A percentile compares a stretch with the other conserved stretches of the same genome.
phyloP scores from a whole-genome alignment of 1,284 basidiomycete species.

The Fereydounia khargensis region DNA sequence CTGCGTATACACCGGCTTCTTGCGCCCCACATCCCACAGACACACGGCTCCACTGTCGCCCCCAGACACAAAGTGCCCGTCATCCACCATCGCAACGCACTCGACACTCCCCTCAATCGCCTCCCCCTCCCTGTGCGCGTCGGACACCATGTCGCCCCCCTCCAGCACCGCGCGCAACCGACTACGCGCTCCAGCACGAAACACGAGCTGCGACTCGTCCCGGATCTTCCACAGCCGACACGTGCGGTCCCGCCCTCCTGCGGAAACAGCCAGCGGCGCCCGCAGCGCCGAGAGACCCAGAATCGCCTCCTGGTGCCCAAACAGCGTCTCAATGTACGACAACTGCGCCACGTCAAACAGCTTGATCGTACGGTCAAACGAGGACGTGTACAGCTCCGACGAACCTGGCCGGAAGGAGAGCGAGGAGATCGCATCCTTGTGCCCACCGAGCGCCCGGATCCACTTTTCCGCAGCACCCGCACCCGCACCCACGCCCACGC shows the following conservation, averaged over 20 bases:
- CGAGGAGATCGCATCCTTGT: conserved; percentile 61
- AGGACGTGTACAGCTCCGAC: conserved; percentile 71
- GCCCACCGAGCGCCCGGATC: conserved; percentile 68
- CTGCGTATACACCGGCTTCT: conserved; percentile 87
- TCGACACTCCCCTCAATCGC: conserved; percentile 84
- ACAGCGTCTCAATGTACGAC: conserved; percentile 92
- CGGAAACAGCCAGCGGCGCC: conserved; percentile 79
- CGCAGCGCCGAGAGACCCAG: conserved; percentile 75
- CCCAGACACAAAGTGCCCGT: conserved; percentile 84
- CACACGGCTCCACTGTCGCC: conserved; percentile 86
- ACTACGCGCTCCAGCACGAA: conserved; percentile 81
- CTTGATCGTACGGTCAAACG: conserved; percentile 87
- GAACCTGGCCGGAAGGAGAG: conserved; percentile 79
- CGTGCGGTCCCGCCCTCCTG: conserved; percentile 86
- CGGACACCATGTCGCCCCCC: conserved; percentile 65
- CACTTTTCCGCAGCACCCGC: conserved; percentile 59
- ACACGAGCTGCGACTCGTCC: conserved; percentile 93
- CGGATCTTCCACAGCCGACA: conserved; percentile 93
- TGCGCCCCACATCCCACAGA: conserved; percentile 89
- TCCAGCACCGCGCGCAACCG: conserved; percentile 71
- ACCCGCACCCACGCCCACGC: background rate
- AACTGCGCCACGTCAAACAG: conserved; percentile 81
- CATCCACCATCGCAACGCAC: conserved; percentile 89
- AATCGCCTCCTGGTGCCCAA: conserved; percentile 92
- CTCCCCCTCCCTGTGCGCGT: conserved; percentile 3